Evolutionary conservation across 2,329 filamentous ascomycete species (phyloP).

Genomic region (Fusarium sarcochroum): DNA sequence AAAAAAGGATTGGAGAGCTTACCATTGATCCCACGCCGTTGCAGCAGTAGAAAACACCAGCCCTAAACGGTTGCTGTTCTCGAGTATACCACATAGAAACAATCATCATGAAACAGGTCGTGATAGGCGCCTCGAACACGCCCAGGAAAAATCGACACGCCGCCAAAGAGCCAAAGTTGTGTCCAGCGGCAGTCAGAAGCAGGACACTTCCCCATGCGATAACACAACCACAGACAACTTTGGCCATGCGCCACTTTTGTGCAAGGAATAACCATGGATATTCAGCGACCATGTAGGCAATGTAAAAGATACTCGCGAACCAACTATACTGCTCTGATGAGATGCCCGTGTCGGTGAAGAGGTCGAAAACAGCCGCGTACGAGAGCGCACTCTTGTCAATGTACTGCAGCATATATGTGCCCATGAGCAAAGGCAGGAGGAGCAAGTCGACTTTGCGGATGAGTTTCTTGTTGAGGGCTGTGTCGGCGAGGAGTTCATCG

Average conservation of each 20-base stretch:
- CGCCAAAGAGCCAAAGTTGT: conserved; percentile 59
- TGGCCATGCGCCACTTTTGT: conserved; percentile 54
- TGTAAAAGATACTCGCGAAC: conserved; percentile 68
- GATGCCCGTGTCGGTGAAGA: conserved; percentile 64
- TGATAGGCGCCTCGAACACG: conserved; percentile 63
- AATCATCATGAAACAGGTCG: conserved; percentile 65
- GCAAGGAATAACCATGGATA: conserved; percentile 55
- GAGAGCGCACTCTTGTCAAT: conserved; percentile 68
- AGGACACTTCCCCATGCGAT: conserved; percentile 56
- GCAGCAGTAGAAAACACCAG: conserved; percentile 53
- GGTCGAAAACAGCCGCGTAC: conserved; percentile 68
- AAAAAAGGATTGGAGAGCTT: fast-evolving
- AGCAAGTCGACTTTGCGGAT: conserved; percentile 63
- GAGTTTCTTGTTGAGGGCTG: conserved; percentile 27
- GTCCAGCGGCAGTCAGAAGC: conserved; percentile 58
- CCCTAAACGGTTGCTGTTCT: conserved; percentile 61
- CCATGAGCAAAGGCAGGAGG: conserved; percentile 64
- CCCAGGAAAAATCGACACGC: conserved; percentile 62
- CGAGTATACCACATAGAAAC: conserved; percentile 64
- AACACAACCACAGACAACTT: conserved; percentile 53
- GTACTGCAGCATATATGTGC: conserved; percentile 66
- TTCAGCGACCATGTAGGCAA: conserved; percentile 62
- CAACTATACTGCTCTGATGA: conserved; percentile 63
- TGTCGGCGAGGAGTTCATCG: conserved; percentile 31
- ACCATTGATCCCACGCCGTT: conserved; percentile 61